phyloP scores from a whole-genome alignment of 352 stramenopile genomes.

The Phytophthora rubi region DNA sequence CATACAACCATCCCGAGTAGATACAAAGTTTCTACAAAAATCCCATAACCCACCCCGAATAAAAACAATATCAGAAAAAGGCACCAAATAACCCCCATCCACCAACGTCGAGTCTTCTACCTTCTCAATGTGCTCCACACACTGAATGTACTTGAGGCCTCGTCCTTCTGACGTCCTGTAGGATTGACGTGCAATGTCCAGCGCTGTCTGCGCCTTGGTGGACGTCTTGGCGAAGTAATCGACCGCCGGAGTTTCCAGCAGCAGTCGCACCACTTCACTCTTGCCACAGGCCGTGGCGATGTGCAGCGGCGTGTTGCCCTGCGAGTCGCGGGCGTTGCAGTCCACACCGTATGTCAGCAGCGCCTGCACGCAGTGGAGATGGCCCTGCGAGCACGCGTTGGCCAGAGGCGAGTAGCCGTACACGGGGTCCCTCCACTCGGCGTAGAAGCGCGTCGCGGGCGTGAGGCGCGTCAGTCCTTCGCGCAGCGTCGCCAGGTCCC shows the following conservation, averaged over 20 bases:
- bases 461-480: conserved; percentile 58
- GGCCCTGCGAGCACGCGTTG: conserved; percentile 63
- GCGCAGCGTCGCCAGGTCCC: conserved; percentile 59
- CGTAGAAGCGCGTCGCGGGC: conserved; percentile 62
- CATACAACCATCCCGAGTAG: conserved; percentile 84
- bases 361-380: conserved; percentile 64
- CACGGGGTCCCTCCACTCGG: conserved; percentile 75
- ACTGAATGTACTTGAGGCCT: conserved; percentile 58
- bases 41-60: conserved; percentile 1
- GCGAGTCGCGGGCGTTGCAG: conserved; percentile 59
- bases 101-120: conserved; percentile 27
- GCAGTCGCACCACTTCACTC: conserved; percentile 68
- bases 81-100: neutral
- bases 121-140: conserved; percentile 84
- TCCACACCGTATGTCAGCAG: conserved; percentile 66
- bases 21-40: conserved; percentile 72
- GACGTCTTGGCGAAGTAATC: conserved; percentile 64
- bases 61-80: neutral
- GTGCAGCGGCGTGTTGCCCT: conserved; percentile 74
- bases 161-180: conserved; percentile 50
- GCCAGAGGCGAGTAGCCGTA: conserved; percentile 73
- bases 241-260: conserved; percentile 59
- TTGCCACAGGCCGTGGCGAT: conserved; percentile 65
- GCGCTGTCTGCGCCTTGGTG: conserved; percentile 61
- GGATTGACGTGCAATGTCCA: conserved; percentile 73